phyloP scores from a whole-genome alignment of 805 yeast genomes.

The Yamadazyma laniorum region DNA sequence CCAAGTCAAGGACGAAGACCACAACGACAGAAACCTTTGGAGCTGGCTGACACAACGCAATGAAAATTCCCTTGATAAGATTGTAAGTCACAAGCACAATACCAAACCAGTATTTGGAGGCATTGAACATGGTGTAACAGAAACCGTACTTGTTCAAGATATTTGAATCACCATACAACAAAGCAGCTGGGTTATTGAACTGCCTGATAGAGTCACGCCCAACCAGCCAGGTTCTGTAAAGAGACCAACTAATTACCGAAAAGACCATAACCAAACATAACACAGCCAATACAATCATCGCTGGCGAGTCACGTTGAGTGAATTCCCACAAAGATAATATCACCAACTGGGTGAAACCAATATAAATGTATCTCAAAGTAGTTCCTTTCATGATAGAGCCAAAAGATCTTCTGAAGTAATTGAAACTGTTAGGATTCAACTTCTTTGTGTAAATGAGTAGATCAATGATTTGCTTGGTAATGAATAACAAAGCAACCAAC shows the following conservation, averaged over 20 bases:
- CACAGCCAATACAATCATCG: conserved; percentile 78
- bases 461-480: conserved; percentile 51
- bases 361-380: conserved; percentile 70
- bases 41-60: conserved; percentile 74
- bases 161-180: conserved; percentile 73
- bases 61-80: conserved; percentile 66
- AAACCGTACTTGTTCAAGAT: conserved; percentile 81
- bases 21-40: conserved; percentile 82
- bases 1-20: conserved; percentile 72
- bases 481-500: conserved; percentile 57
- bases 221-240: conserved; percentile 58
- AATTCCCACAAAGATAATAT: conserved; percentile 88
- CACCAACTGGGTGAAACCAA: conserved; percentile 81
- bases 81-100: conserved; percentile 58
- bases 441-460: conserved; percentile 48
- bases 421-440: conserved; percentile 47
- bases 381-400: conserved; percentile 69
- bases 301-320: conserved; percentile 77
- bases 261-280: conserved; percentile 63
- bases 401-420: conserved; percentile 56
- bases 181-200: conserved; percentile 81
- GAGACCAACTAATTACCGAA: conserved; percentile 62
- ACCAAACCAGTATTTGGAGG: conserved; percentile 82
- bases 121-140: conserved; percentile 85
- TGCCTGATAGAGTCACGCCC: conserved; percentile 60